A percentile compares a stretch with the other conserved stretches of the same genome.
Conservation (phyloP, 2,329 filamentous ascomycete genomes). For the Zelopaecilomyces penicillatus region DNA sequence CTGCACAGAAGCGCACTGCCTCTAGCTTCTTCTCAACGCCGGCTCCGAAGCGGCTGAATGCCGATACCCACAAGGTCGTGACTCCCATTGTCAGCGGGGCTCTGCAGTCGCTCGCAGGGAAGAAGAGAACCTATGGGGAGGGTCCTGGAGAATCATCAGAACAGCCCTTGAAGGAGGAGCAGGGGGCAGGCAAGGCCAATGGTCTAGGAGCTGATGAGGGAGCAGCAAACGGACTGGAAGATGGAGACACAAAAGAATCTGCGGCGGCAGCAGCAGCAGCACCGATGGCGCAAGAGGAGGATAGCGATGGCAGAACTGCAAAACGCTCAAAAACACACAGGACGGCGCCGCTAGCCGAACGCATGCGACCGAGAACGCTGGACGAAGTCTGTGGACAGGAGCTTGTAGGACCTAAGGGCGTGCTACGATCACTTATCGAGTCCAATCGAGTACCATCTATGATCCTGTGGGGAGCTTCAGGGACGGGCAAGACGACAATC, state of each 20-base stretch:
- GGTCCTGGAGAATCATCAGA: conserved; percentile 33
- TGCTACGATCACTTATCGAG: conserved; percentile 80
- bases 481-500: conserved; percentile 85
- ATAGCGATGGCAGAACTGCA: conserved; percentile 31
- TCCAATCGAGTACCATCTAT: conserved; percentile 82
- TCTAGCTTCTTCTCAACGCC: conserved; percentile 56
- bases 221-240: conserved; percentile 5
- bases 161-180: conserved; percentile 1
- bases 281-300: neutral
- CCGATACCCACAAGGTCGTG: conserved; percentile 21
- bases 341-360: conserved; percentile 79
- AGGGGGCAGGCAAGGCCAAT: neutral
- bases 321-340: conserved; percentile 64
- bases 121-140: conserved; percentile 47
- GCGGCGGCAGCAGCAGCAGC: conserved; percentile 2
- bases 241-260: conserved; percentile 3
- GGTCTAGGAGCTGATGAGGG: conserved; percentile 3
- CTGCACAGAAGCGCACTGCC: conserved; percentile 42
- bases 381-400: conserved; percentile 89
- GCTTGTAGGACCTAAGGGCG: conserved; percentile 74
- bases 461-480: conserved; percentile 82
- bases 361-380: conserved; percentile 78
- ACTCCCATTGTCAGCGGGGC: conserved; percentile 27
- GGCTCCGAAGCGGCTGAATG: conserved; percentile 42
- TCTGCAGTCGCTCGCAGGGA: conserved; percentile 24